A percentile compares a stretch with the other conserved stretches of the same genome.
These are phyloP conservation scores for Dentipellis sp. DNA, from an alignment of 768 basidiomycete species.

Conservation along the genomic window DNA sequence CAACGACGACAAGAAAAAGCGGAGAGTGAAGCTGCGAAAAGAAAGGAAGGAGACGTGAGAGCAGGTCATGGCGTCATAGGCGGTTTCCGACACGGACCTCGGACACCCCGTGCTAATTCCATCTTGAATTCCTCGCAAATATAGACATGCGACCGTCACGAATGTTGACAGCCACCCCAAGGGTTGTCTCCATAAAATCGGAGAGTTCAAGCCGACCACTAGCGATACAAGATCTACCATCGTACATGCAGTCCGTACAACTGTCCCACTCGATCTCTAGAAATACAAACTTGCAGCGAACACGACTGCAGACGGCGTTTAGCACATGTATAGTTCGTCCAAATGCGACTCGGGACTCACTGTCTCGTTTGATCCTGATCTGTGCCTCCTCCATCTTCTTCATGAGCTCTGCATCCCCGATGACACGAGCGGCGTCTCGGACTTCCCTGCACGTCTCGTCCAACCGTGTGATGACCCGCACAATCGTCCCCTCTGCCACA, in stretches of 20 bases:
- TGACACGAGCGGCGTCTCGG: slow-evolving; percentile 92
- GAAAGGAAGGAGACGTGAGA: neutral
- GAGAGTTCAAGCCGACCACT: neutral
- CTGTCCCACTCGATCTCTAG: slow-evolving; percentile 23
- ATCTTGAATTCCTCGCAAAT: neutral
- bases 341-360: slow-evolving; percentile 39
- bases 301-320: slow-evolving; percentile 41
- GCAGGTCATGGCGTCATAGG: neutral
- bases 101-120: neutral
- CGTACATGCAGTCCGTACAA: neutral
- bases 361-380: slow-evolving; percentile 89
- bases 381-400: slow-evolving; percentile 98
- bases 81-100: neutral
- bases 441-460: slow-evolving; percentile 98
- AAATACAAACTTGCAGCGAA: slow-evolving; percentile 87
- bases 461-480: slow-evolving; percentile 88
- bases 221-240: neutral
- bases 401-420: slow-evolving; percentile 92
- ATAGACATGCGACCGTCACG: too few relatives aligned
- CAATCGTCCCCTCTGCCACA: slow-evolving; percentile 94
- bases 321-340: neutral
- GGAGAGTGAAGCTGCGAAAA: neutral
- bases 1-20: neutral
- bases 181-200: neutral
- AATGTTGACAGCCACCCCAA: too few relatives aligned